Evolutionary conservation across 768 basidiomycete genomes (phyloP).

Genomic region (Hirschioporus abietinus): DNA sequence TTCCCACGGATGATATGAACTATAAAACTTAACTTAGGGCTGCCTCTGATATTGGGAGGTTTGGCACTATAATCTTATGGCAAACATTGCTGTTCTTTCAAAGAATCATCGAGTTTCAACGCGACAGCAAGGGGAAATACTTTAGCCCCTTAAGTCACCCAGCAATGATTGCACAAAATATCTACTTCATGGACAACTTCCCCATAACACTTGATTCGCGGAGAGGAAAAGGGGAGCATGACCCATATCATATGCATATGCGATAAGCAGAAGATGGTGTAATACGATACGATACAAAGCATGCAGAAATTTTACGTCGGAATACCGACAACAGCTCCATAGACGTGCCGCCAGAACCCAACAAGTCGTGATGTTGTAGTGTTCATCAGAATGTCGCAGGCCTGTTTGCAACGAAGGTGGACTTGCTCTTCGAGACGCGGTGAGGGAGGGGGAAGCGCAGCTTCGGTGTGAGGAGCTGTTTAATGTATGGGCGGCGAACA

Average conservation of each 20-base stretch:
- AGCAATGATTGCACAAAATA: no score
- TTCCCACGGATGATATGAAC: neutral
- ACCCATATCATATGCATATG: slow-evolving; percentile 1
- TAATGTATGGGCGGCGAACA: slow-evolving; percentile 95
- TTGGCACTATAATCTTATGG: no score
- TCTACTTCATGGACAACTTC: neutral
- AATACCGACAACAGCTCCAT: neutral
- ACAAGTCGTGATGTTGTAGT: neutral
- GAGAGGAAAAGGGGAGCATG: neutral
- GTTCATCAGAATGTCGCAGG: slow-evolving; percentile 59
- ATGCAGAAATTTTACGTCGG: neutral
- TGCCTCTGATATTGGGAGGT: no score
- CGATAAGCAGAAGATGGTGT: neutral
- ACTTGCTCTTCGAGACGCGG: slow-evolving; percentile 71
- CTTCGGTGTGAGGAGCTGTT: slow-evolving; percentile 82
- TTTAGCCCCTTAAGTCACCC: no score
- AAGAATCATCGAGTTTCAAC: no score
- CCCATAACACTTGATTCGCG: neutral
- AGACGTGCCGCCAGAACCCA: neutral
- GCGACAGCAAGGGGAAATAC: no score
- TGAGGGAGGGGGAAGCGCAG: slow-evolving; percentile 93
- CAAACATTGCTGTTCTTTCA: no score
- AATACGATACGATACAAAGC: neutral
- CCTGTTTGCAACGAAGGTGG: slow-evolving; percentile 76
- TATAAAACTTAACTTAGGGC: no score